Evolutionary conservation across 2,329 filamentous ascomycete species (phyloP), one percentile per base, ranked within the genome.

Genomic region (Didymella keratinophila): DNA sequence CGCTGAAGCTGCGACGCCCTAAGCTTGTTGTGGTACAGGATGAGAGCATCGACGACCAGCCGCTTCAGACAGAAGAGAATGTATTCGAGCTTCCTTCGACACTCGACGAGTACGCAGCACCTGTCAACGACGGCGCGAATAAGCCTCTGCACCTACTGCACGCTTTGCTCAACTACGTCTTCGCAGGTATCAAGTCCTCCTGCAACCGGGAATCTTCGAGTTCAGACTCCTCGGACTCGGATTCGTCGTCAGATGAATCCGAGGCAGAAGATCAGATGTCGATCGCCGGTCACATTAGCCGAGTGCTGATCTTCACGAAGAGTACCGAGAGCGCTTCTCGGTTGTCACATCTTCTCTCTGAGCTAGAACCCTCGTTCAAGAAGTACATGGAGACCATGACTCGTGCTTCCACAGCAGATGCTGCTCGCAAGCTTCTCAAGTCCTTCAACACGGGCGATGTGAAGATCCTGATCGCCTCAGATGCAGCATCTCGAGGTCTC

Each of bases 401-500:
- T 14, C 93, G 91, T 20, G 91, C 91, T 0, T 89, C 88, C 25
- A 86, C 90, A n/a, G 91, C 89, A 1, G 86, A 88, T 14, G 83
- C 85, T 14, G 88, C 90, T 16, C 85, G 86, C 59, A 88, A 87
- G 68, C 87, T 89, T 0, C 81, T 93, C 23, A 82, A 83, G 25
- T 83, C 85, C n/a, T 93, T 94, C 74, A 79, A 83, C 3, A 76
- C 80, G 8, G 84, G 83, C 56, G 85, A 85, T 58, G 77, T 91
- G 25, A 87, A 88, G 7, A 87, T 96, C 45, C 86, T 98, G 42
- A 89, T 98, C 44, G 93, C 93, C 0, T 96, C 95, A 0, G 94
- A 98, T 74, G 89, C 96, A n/a, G 92, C 95, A 1, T 92, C 93
- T 2, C 90, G 94, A 63, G 95, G 94, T 69, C 87, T 98, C 25